Evolutionary conservation across 2,329 filamentous ascomycete genomes (phyloP).

Genomic region (Monilinia fructicola): DNA sequence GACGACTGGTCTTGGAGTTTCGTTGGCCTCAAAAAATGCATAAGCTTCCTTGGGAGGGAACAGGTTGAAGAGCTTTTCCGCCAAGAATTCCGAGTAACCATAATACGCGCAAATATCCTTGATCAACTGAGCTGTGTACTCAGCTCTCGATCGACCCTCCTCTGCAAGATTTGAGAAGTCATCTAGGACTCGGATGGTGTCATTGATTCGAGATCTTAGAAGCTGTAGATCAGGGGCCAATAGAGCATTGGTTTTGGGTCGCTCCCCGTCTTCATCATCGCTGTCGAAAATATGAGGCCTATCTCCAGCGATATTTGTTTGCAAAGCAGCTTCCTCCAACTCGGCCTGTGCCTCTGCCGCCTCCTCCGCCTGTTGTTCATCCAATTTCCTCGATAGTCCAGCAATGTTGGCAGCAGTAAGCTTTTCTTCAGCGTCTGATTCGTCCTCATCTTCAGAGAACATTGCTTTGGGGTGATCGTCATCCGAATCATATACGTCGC

Average conservation of each 20-base stretch:
- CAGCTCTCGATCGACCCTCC: slow-evolving; percentile 75
- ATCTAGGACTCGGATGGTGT: slow-evolving; percentile 87
- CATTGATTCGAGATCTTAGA: slow-evolving; percentile 83
- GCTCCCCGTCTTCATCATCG: slow-evolving; percentile 60
- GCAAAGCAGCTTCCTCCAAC: slow-evolving; percentile 78
- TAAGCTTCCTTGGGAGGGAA: slow-evolving; percentile 94
- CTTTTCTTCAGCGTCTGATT: slow-evolving; percentile 83
- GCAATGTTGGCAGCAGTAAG: slow-evolving; percentile 96
- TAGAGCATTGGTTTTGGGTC: slow-evolving; percentile 59
- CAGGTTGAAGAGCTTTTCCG: slow-evolving; percentile 89
- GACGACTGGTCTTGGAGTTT: slow-evolving; percentile 87
- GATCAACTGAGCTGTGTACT: slow-evolving; percentile 83
- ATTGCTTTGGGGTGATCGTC: slow-evolving; percentile 64
- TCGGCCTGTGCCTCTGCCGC: slow-evolving; percentile 83
- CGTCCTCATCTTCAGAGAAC: slow-evolving; percentile 94
- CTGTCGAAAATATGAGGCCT: slow-evolving; percentile 64
- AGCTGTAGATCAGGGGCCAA: slow-evolving; percentile 89
- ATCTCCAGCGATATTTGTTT: slow-evolving; percentile 89
- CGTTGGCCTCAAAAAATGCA: slow-evolving; percentile 98
- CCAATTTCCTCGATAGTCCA: slow-evolving; percentile 81
- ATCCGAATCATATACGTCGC: slow-evolving; percentile 48
- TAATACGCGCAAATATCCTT: slow-evolving; percentile 97
- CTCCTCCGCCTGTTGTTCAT: slow-evolving; percentile 73
- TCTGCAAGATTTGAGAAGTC: slow-evolving; percentile 82
- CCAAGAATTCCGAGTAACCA: slow-evolving; percentile 91